phyloP scores from a whole-genome alignment of 352 stramenopile species.

The Phytophthora melonis region DNA sequence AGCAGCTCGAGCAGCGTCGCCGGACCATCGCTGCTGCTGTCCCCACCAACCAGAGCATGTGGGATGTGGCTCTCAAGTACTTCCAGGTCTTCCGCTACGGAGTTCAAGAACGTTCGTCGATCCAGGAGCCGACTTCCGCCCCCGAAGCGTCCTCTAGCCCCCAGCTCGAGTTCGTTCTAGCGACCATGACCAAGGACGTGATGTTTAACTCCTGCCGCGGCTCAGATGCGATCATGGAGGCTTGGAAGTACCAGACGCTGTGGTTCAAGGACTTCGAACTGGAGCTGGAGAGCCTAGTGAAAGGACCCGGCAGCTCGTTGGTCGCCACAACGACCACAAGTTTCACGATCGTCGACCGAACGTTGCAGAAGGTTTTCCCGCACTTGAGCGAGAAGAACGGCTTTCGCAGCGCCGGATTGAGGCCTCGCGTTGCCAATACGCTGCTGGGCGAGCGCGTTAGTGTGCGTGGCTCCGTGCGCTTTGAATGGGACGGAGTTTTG shows the following conservation, averaged over 20 bases:
- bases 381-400: background rate
- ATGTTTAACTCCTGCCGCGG: background rate
- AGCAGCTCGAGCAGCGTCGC: slow-evolving; percentile 1
- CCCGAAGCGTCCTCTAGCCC: background rate
- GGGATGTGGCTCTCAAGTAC: slow-evolving; percentile 6
- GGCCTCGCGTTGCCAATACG: background rate
- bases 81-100: slow-evolving; percentile 18
- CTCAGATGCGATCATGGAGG: background rate
- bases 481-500: slow-evolving; percentile 1
- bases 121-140: background rate
- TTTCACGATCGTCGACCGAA: slow-evolving; percentile 11
- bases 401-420: background rate
- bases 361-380: slow-evolving; percentile 10
- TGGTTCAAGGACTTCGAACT: slow-evolving; percentile 8
- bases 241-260: background rate
- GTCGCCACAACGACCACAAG: slow-evolving; percentile 14
- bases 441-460: background rate
- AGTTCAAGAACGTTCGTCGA: background rate
- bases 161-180: slow-evolving; percentile 3
- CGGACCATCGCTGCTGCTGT: background rate
- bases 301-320: background rate
- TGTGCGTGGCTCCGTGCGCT: background rate
- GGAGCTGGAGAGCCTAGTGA: slow-evolving; percentile 7
- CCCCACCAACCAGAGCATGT: slow-evolving; percentile 6
- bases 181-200: slow-evolving; percentile 8